These are phyloP conservation scores for Scenedesmus sp. DNA, from an alignment of 163 green algal species.

Conservation along the genomic window DNA sequence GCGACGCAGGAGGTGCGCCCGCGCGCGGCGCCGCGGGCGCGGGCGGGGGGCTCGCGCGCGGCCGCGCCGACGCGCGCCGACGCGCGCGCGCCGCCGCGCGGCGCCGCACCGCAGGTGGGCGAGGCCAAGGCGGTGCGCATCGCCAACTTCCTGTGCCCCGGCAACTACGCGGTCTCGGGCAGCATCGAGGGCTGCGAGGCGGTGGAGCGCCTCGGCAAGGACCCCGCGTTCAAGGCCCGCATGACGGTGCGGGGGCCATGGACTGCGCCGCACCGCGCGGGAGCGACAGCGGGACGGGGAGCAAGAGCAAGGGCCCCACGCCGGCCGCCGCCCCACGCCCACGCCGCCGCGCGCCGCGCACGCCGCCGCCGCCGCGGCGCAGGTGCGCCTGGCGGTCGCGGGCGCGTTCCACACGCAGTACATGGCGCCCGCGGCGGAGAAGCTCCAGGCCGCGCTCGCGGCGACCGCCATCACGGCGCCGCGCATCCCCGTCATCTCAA, in stretches of 20 bases:
- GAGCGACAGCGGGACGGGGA: too few relatives aligned
- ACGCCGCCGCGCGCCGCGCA: neutral
- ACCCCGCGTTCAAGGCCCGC: constrained; percentile 70
- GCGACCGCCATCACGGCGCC: constrained; percentile 66
- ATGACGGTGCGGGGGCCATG: too few relatives aligned
- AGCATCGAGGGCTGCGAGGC: constrained; percentile 86
- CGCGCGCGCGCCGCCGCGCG: neutral
- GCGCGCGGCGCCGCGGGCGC: too few relatives aligned
- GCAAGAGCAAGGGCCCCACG: too few relatives aligned
- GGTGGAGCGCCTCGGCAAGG: constrained; percentile 90
- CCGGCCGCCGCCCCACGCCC: too few relatives aligned
- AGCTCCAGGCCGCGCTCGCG: constrained; percentile 86
- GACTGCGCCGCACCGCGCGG: too few relatives aligned
- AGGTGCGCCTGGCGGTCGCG: constrained; percentile 93
- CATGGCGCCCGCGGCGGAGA: constrained; percentile 92
- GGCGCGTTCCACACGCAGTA: constrained; percentile 98
- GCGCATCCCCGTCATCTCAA: constrained; percentile 95
- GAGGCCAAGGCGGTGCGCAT: constrained; percentile 87
- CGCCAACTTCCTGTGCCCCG: constrained; percentile 97
- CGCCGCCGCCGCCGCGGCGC: neutral
- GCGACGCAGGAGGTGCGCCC: constrained; percentile 74
- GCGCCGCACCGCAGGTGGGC: constrained; percentile 42
- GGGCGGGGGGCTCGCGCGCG: neutral
- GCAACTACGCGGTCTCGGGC: constrained; percentile 98
- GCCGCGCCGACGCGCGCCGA: too few relatives aligned